Evolutionary conservation across 345 rosid species (phyloP).

Genomic region (Gossypium thurberi): DNA sequence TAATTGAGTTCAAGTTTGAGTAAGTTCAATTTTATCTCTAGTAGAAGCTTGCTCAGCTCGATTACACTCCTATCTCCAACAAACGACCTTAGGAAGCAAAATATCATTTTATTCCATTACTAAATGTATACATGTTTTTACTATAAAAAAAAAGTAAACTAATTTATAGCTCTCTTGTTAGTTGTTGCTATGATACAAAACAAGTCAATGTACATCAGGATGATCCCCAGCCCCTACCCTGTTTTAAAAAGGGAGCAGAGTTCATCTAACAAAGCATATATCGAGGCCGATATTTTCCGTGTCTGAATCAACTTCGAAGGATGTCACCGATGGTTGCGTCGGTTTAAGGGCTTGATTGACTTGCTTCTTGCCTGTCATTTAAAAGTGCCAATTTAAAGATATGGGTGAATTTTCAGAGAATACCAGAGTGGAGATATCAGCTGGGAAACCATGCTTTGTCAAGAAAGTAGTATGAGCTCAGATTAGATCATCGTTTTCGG

Average conservation of each 20-base stretch:
- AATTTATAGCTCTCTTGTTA: background rate
- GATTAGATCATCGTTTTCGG: slow-evolving; percentile 43
- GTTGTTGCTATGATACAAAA: background rate
- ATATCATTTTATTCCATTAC: background rate
- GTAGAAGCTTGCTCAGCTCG: no score
- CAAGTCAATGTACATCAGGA: background rate
- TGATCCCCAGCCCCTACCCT: background rate
- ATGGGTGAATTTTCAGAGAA: background rate
- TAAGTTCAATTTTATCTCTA: no score
- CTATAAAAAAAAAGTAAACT: background rate
- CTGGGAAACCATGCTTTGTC: background rate
- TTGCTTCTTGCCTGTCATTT: background rate
- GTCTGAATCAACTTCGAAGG: background rate
- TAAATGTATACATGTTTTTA: background rate
- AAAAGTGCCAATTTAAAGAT: background rate
- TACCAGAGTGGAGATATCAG: background rate
- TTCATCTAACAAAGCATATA: background rate
- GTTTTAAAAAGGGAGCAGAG: background rate
- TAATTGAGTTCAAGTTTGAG: no score
- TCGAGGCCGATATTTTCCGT: background rate
- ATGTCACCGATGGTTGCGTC: background rate
- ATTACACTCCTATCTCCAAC: no score
- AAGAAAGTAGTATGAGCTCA: background rate
- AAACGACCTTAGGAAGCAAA: no score
- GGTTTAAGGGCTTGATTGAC: background rate